Base-by-base conservation (phyloP, 805 yeast genomes). In the Lipomyces kockii region DNA sequence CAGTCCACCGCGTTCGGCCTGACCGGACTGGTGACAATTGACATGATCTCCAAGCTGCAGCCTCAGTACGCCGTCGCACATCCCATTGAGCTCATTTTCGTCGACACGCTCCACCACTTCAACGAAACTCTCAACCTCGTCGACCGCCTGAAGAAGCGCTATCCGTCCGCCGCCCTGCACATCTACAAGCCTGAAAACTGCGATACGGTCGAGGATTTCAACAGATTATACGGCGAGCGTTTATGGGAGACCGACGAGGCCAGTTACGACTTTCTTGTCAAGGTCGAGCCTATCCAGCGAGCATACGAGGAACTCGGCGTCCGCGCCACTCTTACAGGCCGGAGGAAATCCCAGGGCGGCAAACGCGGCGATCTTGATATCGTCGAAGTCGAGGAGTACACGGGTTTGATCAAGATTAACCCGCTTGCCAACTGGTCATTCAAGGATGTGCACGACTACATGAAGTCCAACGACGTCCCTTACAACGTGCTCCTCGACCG, bases 1-100 rank as follows among this genome's bases (percentile, higher is more conserved):
- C 98, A 94, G 79, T 92, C 97, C 1, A 92, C 98, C 0, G 98
- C 98, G 0, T 92, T 94, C 79, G 98, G 98, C 0, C 83, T 94
- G 58, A 91, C 97, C 0, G 98, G 98, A 0, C 79, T 94, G 67
- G 97, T 90, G 37, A 93, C 94, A 12, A 82, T 91, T 55, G 97
- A 93, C 77, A 90, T 93, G 84, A 78, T 93, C 35, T 83, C 89
- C 39, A 86, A 87, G 75, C 73, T 88, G 58, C 76, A 69, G 65
- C 76, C 67, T 49, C 73, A 57, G 53, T 67, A 72, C 63, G 66
- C 61, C 6, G 65, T 67, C n/a, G 69, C 67, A 9, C 77, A 79
- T 56, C 84, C 88, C 0, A 81, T 90, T 6, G 96, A 92, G 64
- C 81, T 93, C 64, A 89, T 94, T 1, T 94, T 94, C 77, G 83